A percentile compares a stretch with the other conserved stretches of the same genome.
Evolutionary conservation across 2,329 filamentous ascomycete species (phyloP).

Genomic region (Colletotrichum cordylinicola): DNA sequence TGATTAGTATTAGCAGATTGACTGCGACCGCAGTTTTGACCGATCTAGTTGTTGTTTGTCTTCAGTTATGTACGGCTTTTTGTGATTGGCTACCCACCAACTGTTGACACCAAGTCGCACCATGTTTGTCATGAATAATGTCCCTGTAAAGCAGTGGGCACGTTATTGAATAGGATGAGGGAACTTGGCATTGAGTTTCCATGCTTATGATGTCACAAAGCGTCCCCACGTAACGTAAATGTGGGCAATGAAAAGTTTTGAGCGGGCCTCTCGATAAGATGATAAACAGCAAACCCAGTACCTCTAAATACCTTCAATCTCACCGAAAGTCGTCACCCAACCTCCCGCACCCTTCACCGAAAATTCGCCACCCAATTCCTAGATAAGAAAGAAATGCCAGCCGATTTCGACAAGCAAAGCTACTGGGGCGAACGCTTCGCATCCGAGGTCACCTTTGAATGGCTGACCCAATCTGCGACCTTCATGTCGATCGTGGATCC

Average conservation of each 20-base stretch:
- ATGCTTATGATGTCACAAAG: conserved; percentile 7
- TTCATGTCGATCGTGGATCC: conserved; percentile 47
- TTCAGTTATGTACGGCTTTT: neutral
- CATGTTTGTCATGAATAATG: neutral
- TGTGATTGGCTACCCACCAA: neutral
- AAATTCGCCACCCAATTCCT: neutral
- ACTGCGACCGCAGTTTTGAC: neutral
- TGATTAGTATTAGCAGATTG: neutral
- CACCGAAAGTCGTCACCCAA: neutral
- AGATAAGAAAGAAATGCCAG: neutral
- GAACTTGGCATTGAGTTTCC: neutral
- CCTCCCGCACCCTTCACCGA: neutral
- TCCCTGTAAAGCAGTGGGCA: neutral
- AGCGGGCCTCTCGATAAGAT: neutral
- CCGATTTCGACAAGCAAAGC: conserved; percentile 53
- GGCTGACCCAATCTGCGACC: conserved; percentile 47
- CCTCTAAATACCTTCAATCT: neutral
- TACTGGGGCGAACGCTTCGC: conserved; percentile 56
- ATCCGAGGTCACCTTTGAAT: conserved; percentile 52
- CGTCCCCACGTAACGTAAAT: neutral
- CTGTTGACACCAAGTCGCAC: neutral
- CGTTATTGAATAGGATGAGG: neutral
- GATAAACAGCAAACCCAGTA: neutral
- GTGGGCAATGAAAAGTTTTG: conserved; percentile 16
- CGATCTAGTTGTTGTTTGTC: neutral